phyloP scores from a whole-genome alignment of 1,284 basidiomycete species.

The Xanthoconium separans region DNA sequence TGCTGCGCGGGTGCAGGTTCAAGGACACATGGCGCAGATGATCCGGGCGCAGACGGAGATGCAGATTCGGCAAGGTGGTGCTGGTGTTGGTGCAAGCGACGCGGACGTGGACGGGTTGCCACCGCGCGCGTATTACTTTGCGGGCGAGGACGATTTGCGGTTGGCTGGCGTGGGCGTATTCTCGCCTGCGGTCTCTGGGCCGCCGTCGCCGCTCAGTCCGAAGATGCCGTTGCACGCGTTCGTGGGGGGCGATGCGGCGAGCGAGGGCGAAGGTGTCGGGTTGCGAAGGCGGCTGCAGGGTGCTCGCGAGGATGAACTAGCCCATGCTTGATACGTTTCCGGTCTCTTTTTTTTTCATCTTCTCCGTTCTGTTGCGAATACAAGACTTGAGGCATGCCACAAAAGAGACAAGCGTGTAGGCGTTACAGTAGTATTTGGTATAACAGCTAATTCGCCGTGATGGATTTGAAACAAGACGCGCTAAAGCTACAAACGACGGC shows the following conservation, averaged over 20 bases:
- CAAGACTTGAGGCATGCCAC: not conserved
- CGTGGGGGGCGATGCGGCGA: slow-evolving; percentile 2
- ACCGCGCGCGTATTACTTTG: slow-evolving; percentile 46
- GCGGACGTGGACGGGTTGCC: not conserved
- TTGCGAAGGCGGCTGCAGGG: slow-evolving; percentile 22
- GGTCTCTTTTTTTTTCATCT: not conserved
- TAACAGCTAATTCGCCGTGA: slow-evolving; percentile 4
- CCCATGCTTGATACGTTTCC: slow-evolving; percentile 13
- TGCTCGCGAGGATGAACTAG: not conserved
- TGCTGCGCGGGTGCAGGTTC: not conserved
- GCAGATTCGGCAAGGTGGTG: too few species aligned
- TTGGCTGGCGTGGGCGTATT: slow-evolving; percentile 70
- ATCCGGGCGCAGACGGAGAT: too few species aligned
- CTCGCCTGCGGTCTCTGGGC: slow-evolving; percentile 63
- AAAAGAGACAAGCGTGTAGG: slow-evolving; percentile 7
- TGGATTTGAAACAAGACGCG: slow-evolving; percentile 10
- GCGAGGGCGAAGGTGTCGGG: slow-evolving; percentile 14
- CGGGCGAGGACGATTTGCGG: slow-evolving; percentile 50
- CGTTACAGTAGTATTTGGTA: slow-evolving; percentile 10
- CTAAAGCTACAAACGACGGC: slow-evolving; percentile 32
- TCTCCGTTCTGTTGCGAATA: not conserved
- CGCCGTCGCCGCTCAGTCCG: slow-evolving; percentile 53
- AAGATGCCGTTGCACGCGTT: slow-evolving; percentile 9
- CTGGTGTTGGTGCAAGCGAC: too few species aligned
- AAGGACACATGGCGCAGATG: not conserved